Evolutionary conservation across 129 eudicot genomes (phyloP).

Genomic region (Lonicera japonica): DNA sequence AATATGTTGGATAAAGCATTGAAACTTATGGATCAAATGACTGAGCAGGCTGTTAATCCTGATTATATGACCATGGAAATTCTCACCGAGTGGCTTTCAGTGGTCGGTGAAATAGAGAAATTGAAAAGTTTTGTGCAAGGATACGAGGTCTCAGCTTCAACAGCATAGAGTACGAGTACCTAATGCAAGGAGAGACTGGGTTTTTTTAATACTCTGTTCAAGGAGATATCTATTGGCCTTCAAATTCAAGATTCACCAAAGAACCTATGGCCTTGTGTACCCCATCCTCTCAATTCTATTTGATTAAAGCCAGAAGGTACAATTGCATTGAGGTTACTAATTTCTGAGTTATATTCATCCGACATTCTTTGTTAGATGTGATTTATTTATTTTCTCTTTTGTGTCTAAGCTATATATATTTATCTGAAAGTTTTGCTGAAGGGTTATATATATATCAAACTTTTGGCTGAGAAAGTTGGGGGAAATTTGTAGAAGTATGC

Average conservation of each 20-base stretch:
- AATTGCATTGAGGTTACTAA: too few relatives aligned
- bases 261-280: too few relatives aligned
- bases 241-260: too few relatives aligned
- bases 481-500: neutral
- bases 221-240: slow-evolving; percentile 3
- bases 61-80: slow-evolving; percentile 78
- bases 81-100: slow-evolving; percentile 67
- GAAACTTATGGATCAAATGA: slow-evolving; percentile 71
- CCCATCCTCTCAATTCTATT: too few relatives aligned
- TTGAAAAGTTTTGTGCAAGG: slow-evolving; percentile 51
- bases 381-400: too few relatives aligned
- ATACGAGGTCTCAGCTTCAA: slow-evolving; percentile 34
- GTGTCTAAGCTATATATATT: neutral
- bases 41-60: slow-evolving; percentile 54
- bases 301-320: too few relatives aligned
- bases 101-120: slow-evolving; percentile 55
- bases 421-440: neutral
- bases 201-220: neutral
- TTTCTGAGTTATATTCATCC: too few relatives aligned
- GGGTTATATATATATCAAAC: neutral
- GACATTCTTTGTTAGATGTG: too few relatives aligned
- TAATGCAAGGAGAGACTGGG: neutral
- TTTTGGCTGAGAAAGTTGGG: neutral
- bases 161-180: slow-evolving; percentile 17
- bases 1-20: slow-evolving; percentile 49